Conservation (phyloP, 805 yeast species). For the Suhomyces faveliae region DNA sequence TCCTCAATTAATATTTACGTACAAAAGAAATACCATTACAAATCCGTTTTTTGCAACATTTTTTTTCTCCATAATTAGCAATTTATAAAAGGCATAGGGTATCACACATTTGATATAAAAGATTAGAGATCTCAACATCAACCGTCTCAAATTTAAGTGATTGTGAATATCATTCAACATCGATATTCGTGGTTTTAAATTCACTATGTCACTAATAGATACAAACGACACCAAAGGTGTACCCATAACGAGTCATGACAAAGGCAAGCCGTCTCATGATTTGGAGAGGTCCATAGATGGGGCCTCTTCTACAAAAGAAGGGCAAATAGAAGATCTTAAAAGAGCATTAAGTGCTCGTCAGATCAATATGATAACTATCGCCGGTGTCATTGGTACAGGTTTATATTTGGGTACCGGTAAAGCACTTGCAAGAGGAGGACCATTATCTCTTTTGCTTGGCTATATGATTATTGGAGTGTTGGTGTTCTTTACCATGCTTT, state of each 20-base stretch:
- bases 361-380: slow-evolving; percentile 36
- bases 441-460: slow-evolving; percentile 29
- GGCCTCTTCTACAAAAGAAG: slow-evolving; percentile 4
- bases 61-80: neutral
- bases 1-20: neutral
- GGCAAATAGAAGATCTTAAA: slow-evolving; percentile 9
- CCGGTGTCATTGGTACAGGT: slow-evolving; percentile 39
- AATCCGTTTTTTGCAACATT: neutral
- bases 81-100: no score
- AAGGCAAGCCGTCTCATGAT: slow-evolving; percentile 2
- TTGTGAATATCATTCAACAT: no score
- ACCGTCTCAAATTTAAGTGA: no score
- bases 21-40: neutral
- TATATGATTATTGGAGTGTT: slow-evolving; percentile 39
- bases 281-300: slow-evolving; percentile 10
- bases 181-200: no score
- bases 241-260: neutral
- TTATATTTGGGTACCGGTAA: slow-evolving; percentile 33
- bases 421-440: slow-evolving; percentile 33
- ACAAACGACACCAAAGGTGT: no score
- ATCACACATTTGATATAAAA: neutral
- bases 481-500: slow-evolving; percentile 52
- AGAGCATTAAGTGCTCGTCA: slow-evolving; percentile 19
- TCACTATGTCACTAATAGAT: no score
- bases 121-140: no score